Base-by-base conservation (phyloP, 1,139 yeast genomes). In the Protomyces inundatus region DNA sequence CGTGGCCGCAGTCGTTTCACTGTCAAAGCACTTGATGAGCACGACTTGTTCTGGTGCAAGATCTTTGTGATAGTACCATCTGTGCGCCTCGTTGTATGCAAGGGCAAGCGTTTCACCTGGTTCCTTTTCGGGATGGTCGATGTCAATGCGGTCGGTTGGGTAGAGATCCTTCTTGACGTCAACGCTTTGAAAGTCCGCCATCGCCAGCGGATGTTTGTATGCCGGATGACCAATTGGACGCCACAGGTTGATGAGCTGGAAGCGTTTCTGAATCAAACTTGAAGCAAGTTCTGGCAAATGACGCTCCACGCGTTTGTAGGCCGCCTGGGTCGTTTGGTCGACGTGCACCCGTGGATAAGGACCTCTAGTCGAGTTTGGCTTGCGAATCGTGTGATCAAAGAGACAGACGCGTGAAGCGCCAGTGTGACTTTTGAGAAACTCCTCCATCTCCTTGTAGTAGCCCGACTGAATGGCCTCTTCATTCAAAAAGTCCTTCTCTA, bases 221-320 rank as follows among this genome's bases (percentile, higher is more conserved):
- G 67, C 67, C 42, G 68, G 66, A 34, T 68, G 65, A 33, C 65
- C 55, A 7, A 70, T 54, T 10, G 73, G 73, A 36, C 71, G 66
- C 73, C 73, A 70, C 55, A 69, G 69, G 55, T 70, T 70, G 63
- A 70, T 65, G 32, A 70, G 65, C 60, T 69, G 72, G 42, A 67
- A 68, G 16, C 72, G 66, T 40, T 61, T 63, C 55, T 66, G 45
- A 35, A 69, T 54, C 33, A 68, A 64, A 48, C 55, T 55, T 6
- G 61, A 69, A 4, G 70, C 69, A 6, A 65, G 66, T 3, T 69
- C 71, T 1, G 69, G 71, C 34, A 69, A 48, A 55, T 70, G 72
- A 34, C 65, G 30, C 9, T 66, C 66, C 10, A 70, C 71, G 4
- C 73, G 67, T 33, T 62, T 64, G 12, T 62, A 61, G 0, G 70